phyloP scores from a whole-genome alignment of 140 eudicot genomes.

The Stevia rebaudiana region DNA sequence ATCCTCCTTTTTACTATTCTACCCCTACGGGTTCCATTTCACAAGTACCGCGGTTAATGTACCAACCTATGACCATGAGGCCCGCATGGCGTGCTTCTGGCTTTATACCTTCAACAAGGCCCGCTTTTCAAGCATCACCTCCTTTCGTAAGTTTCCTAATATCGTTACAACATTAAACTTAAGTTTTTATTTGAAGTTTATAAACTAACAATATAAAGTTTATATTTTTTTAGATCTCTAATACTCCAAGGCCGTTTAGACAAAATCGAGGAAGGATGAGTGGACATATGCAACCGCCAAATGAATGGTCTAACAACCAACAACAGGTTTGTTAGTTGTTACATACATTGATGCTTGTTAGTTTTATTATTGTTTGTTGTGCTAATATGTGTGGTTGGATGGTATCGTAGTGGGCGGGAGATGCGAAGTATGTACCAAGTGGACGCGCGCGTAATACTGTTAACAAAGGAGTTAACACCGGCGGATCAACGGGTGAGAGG shows the following conservation, averaged over 20 bases:
- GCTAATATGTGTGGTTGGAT: neutral
- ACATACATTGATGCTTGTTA: neutral
- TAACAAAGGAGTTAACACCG: constrained; percentile 41
- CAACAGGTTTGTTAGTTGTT: constrained; percentile 43
- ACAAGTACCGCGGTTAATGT: constrained; percentile 56
- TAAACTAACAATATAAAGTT: neutral
- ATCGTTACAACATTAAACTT: neutral
- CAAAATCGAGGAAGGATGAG: constrained; percentile 59
- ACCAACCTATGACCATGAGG: constrained; percentile 60
- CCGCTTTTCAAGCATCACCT: constrained; percentile 44
- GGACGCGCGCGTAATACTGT: constrained; percentile 24
- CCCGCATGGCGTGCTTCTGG: constrained; percentile 69
- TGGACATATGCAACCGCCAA: constrained; percentile 38
- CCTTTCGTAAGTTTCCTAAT: constrained; percentile 35
- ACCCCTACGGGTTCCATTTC: constrained; percentile 45
- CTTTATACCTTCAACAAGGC: constrained; percentile 45
- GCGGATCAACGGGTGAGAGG: constrained; percentile 40
- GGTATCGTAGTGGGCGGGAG: constrained; percentile 38
- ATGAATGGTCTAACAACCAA: constrained; percentile 41
- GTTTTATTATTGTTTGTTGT: neutral
- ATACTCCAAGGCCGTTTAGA: constrained; percentile 43
- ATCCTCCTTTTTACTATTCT: constrained; percentile 58
- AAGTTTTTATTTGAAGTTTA: neutral
- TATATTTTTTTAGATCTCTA: constrained; percentile 40
- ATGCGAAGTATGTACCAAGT: constrained; percentile 30